Base-by-base conservation (phyloP, 2,329 filamentous ascomycete species). In the Botrytis porri region DNA sequence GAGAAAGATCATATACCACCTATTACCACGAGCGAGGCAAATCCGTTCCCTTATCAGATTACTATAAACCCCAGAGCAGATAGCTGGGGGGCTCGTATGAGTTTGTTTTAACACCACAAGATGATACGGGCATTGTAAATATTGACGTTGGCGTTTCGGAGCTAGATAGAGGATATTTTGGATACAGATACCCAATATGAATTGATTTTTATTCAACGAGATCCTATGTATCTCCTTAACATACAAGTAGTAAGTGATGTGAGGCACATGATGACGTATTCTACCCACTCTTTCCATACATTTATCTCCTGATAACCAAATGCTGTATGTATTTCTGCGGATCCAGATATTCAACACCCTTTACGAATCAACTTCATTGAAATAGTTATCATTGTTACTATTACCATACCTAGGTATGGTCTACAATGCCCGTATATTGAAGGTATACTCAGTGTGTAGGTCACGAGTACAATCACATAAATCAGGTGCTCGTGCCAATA, bases 1-100 rank as follows among this genome's bases (percentile, higher is more conserved):
- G 92, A 98, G 83, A 97, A 97, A 82, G 93, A 97, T 80, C 96
- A 98, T 82, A 98, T 99, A 77, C 96, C 96, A 1, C 96, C 95
- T 69, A 98, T 98, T 79, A 98, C 94, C 14, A 96, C 94, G 35
- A 94, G 91, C 80, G 93, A 95, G 75, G 86, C 92, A 65, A 98
- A 98, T 81, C 95, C 96, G 0, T 99, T 98, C 80, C 95, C 95
- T 0, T 98, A 97, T 83, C 92, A 95, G 82, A 97, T 98, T 80
- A 88, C 92, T 75, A 89, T 98, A 74, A 96, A 97, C 80, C 93
- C 93, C 73, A 93, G 93, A 79, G 87, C 90, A 74, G 90, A 92
- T 75, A 88, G 91, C 69, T 95, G 94, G 93, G 89, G 93, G 66
- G 88, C 91, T 73, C 87, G 93, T 57, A 94, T 95, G 83, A 92